Base-by-base conservation (phyloP, 768 basidiomycete species). In the Leccinellum albellum region DNA sequence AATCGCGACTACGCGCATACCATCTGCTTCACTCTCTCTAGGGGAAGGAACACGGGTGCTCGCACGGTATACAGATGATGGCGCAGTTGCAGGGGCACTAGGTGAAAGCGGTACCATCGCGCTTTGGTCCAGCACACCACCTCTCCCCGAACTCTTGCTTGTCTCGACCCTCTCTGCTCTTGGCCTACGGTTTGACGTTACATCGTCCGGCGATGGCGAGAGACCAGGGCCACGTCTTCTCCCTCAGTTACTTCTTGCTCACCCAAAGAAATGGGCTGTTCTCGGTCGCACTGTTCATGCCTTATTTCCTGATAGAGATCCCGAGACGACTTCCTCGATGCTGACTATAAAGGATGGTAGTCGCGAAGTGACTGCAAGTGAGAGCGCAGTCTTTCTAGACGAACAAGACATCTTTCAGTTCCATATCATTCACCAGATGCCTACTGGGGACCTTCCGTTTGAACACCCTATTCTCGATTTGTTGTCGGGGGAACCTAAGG, bases 381-480 rank as follows among this genome's bases (percentile, higher is more conserved):
- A 63, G 52, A 57, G 53, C 37, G 69, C 65, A 37, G 55, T 77
- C 0, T 78, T 91, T 62, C 71, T 81, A 58, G 93, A 92, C 64
- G 74, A 75, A 2, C 85, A 85, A 53, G 91, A 98, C 66, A 83
- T 79, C 2, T 90, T 93, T 69, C 72, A 73, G 28, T 85, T 92
- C 60, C 79, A 85, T 55, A 62, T 73, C 10, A 59, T 69, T 20
- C 71, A 17, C 70, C 71, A 29, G 61, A 59, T 47, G 54, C 66
- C 14, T 56, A 79, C 10, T 50, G 35, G 33, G 80, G 5, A 51
- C 61, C 51, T 54, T 60, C 26, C 61, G 66, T 46, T 54, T 15
- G 51, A 56, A 42, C 59, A 67, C 33, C 63, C 63, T 33, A 44
- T 60, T 55, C 44, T 61, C 24, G 26, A 53, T 32, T 48, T 72